phyloP scores from a whole-genome alignment of 2,329 filamentous ascomycete species.

The Ilyonectria sp. region DNA sequence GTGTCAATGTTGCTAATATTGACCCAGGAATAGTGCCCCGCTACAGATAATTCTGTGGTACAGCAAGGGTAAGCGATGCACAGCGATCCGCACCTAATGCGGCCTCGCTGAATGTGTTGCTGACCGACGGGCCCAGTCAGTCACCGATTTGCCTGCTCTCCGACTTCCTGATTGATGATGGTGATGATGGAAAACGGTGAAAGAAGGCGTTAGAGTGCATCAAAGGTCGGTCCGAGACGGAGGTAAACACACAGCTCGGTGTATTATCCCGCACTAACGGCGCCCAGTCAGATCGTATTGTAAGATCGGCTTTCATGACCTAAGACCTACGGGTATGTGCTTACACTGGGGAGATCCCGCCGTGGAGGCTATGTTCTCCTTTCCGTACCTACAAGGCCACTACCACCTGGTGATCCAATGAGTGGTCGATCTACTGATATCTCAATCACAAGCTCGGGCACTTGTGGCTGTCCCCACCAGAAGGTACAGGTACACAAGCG shows the following conservation, averaged over 20 bases:
- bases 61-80: background rate
- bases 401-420: background rate
- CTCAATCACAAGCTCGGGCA: background rate
- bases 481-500: conserved; percentile 14
- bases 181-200: background rate
- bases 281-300: background rate
- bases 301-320: conserved; percentile 6
- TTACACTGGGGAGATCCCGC: conserved; percentile 14
- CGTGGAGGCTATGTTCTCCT: conserved; percentile 10
- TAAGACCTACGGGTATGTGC: conserved; percentile 17
- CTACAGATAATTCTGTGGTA: background rate
- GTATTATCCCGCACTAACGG: background rate
- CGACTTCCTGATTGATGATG: background rate
- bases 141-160: background rate
- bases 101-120: background rate
- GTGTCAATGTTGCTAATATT: conserved; percentile 2
- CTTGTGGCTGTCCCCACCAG: background rate
- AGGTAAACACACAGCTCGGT: background rate
- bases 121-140: background rate
- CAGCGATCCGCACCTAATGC: background rate
- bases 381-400: background rate
- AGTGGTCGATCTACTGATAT: background rate
- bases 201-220: background rate
- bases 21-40: background rate
- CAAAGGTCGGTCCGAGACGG: background rate